A percentile compares a stretch with the other conserved stretches of the same genome.
Evolutionary conservation across 805 yeast genomes (phyloP).

Genomic region (Brettanomyces anomalus): DNA sequence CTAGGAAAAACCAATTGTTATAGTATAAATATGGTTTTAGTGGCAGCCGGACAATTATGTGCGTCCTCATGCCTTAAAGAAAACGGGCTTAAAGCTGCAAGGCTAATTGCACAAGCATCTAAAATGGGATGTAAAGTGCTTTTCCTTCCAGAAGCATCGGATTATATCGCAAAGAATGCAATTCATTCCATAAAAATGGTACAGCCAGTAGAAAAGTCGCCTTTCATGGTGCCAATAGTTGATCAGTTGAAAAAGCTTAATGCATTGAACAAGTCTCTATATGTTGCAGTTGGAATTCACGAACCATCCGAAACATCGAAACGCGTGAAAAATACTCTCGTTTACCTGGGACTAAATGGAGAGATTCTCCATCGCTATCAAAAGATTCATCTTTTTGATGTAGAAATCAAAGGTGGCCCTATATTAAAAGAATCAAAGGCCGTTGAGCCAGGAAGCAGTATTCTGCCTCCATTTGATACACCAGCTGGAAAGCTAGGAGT

Average conservation of each 20-base stretch:
- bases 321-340: conserved; percentile 59
- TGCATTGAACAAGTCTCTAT: conserved; percentile 33
- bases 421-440: conserved; percentile 67
- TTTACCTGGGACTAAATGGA: conserved; percentile 66
- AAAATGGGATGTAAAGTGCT: conserved; percentile 52
- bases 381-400: conserved; percentile 86
- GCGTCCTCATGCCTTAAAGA: conserved; percentile 53
- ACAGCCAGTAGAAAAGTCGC: conserved; percentile 30
- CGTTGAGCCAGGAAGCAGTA: conserved; percentile 65
- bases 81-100: conserved; percentile 53
- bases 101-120: conserved; percentile 57
- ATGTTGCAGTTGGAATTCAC: conserved; percentile 83
- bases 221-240: conserved; percentile 36
- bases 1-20: too few relatives aligned
- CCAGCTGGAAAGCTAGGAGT: conserved; percentile 60
- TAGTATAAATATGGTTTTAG: conserved; percentile 37
- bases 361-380: conserved; percentile 62
- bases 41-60: conserved; percentile 84
- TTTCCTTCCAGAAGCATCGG: conserved; percentile 91
- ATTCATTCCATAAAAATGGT: conserved; percentile 58
- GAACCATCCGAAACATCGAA: conserved; percentile 48
- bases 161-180: conserved; percentile 69
- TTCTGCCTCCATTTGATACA: conserved; percentile 47
- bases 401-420: conserved; percentile 75
- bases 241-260: conserved; percentile 34